Conservation (phyloP, 176 grass and related monocot species). For the Oryza meyeriana region DNA sequence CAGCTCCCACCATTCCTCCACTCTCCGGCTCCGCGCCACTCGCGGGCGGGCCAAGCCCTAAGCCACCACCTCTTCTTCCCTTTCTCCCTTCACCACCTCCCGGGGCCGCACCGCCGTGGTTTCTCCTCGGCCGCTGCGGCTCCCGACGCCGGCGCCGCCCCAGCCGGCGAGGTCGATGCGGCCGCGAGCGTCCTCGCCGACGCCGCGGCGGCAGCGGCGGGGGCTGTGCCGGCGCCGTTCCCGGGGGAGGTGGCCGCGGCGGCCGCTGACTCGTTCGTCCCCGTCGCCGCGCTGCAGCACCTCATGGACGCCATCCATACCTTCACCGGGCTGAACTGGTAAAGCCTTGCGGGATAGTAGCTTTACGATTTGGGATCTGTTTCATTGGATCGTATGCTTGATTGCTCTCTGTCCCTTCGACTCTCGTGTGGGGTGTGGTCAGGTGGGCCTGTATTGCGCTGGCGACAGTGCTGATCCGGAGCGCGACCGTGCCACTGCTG, state of each 20-base stretch:
- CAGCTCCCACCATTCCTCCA: constrained; percentile 6
- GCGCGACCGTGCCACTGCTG: constrained; percentile 55
- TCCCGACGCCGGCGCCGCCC: constrained; percentile 20
- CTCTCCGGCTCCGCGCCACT: constrained; percentile 11
- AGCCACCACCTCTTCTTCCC: neutral
- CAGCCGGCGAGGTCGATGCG: neutral
- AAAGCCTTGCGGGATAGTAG: constrained; percentile 24
- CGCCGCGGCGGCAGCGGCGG: constrained; percentile 32
- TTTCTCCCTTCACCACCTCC: constrained; percentile 33
- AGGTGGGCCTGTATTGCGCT: constrained; percentile 91
- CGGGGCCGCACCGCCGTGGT: constrained; percentile 14
- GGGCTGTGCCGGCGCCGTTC: constrained; percentile 54
- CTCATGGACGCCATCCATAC: constrained; percentile 71
- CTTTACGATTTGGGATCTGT: constrained; percentile 16
- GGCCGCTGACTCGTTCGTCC: constrained; percentile 62
- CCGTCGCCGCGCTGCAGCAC: constrained; percentile 80
- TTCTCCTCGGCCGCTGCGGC: constrained; percentile 41
- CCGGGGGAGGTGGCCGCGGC: constrained; percentile 89
- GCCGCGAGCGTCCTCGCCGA: neutral
- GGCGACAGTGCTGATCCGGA: constrained; percentile 79
- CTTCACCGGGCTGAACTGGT: constrained; percentile 85
- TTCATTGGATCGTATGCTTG: constrained; percentile 14
- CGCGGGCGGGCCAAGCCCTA: constrained; percentile 22
- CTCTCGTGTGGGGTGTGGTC: constrained; percentile 27
- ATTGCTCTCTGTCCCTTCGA: neutral